Percentiles rank a stretch among this genome's conserved stretches.
These are phyloP conservation scores for Beta vulgaris DNA, from an alignment of 148 eudicot genomes.

Conservation along the genomic window DNA sequence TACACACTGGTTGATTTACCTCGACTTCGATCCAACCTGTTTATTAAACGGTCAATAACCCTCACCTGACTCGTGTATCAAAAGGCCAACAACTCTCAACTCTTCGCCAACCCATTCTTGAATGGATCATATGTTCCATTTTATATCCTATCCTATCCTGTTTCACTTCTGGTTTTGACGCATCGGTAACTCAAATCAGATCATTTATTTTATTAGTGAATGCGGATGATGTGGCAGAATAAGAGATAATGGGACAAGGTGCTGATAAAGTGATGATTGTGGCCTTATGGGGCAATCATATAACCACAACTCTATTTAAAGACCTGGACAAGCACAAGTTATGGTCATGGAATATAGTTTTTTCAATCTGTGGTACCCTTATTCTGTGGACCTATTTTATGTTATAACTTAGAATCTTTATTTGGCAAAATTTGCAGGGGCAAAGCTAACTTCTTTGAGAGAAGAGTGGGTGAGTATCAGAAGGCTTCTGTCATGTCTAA, in stretches of 20 bases:
- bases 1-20: too few species aligned
- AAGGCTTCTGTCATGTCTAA: slow-evolving; percentile 77
- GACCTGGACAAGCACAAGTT: background rate
- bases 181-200: background rate
- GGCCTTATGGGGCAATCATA: background rate
- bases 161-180: background rate
- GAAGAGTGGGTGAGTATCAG: slow-evolving; percentile 79
- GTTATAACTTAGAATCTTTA: background rate
- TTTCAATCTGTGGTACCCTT: background rate
- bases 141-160: too few species aligned
- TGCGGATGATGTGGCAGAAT: background rate
- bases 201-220: background rate
- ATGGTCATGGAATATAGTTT: background rate
- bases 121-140: too few species aligned
- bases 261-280: too few species aligned
- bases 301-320: background rate
- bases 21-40: too few species aligned
- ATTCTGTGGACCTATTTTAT: background rate
- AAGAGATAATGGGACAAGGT: background rate
- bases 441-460: slow-evolving; percentile 76
- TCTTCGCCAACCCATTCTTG: too few species aligned
- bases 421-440: slow-evolving; percentile 44
- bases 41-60: too few species aligned
- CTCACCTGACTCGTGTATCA: too few species aligned
- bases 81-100: too few species aligned